These are phyloP conservation scores for Colletotrichum eremochloae DNA, from an alignment of 2,329 filamentous ascomycete species.

Conservation along the genomic window DNA sequence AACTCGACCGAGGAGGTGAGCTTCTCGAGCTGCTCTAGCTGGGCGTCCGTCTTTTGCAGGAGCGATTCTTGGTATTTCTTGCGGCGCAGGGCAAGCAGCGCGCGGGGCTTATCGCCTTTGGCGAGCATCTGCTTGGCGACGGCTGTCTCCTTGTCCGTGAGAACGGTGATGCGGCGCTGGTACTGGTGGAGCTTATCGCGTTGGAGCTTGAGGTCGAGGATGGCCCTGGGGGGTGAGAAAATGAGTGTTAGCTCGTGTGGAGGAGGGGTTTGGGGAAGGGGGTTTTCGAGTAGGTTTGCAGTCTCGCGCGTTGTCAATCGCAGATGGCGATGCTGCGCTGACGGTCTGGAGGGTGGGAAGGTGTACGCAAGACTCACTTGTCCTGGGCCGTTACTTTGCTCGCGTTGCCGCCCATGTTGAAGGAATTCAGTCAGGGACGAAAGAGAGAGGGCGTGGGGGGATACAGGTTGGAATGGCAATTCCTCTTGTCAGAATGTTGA, in stretches of 20 bases:
- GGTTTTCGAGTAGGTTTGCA: constrained; percentile 23
- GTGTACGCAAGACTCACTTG: constrained; percentile 70
- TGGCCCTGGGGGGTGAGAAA: constrained; percentile 73
- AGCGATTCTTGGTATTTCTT: constrained; percentile 98
- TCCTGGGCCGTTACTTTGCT: constrained; percentile 81
- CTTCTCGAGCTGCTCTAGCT: constrained; percentile 93
- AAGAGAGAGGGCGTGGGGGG: not conserved
- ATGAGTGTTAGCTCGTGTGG: not conserved
- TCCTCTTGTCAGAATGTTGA: not conserved
- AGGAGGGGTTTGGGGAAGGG: not conserved
- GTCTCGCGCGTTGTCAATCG: constrained; percentile 32
- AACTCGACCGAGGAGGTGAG: constrained; percentile 93
- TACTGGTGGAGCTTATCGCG: constrained; percentile 98
- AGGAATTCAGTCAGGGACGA: not conserved
- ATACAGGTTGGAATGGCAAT: not conserved
- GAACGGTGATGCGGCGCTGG: constrained; percentile 87
- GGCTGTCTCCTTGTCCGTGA: constrained; percentile 89
- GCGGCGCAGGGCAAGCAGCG: constrained; percentile 87
- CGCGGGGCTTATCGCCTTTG: constrained; percentile 82
- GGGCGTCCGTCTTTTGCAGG: constrained; percentile 88
- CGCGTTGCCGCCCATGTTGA: constrained; percentile 65
- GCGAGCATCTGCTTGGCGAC: constrained; percentile 87
- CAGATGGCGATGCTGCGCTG: constrained; percentile 1
- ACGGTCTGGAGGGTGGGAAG: not conserved
- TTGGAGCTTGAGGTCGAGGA: constrained; percentile 97